Conservation (phyloP, 2,329 filamentous ascomycete genomes). For the Dactylella cylindrospora region DNA sequence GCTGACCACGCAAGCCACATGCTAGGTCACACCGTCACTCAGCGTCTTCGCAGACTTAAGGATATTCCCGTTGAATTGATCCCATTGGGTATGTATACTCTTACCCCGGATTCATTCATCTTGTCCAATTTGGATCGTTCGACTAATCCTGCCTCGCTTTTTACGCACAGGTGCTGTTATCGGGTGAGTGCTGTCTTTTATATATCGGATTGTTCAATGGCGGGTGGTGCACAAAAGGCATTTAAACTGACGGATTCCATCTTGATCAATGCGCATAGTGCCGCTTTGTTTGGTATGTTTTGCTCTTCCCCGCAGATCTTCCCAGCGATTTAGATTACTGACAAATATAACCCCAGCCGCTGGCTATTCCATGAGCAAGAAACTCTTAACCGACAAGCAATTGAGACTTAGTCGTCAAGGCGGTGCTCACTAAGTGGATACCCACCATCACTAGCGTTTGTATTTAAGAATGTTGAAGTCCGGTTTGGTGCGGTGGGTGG, state of each 20-base stretch:
- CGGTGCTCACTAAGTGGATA: conserved; percentile 29
- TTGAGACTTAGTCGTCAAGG: conserved; percentile 32
- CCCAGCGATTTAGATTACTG: not conserved
- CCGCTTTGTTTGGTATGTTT: conserved; percentile 47
- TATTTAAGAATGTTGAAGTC: too few species aligned
- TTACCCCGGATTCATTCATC: not conserved
- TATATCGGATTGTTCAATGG: not conserved
- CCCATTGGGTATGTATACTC: conserved; percentile 73
- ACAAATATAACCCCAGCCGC: conserved; percentile 68
- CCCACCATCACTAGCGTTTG: too few species aligned
- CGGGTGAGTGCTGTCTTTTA: conserved; percentile 61
- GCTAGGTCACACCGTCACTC: conserved; percentile 90
- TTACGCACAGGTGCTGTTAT: conserved; percentile 72
- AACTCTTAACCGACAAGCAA: conserved; percentile 59
- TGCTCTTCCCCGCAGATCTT: conserved; percentile 45
- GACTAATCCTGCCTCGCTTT: conserved; percentile 34
- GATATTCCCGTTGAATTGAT: conserved; percentile 90
- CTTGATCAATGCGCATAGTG: conserved; percentile 28
- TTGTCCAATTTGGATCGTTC: not conserved
- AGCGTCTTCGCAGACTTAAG: conserved; percentile 86
- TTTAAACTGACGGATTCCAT: conserved; percentile 14
- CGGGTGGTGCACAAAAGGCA: conserved; percentile 28
- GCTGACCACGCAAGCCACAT: too few species aligned
- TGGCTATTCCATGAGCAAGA: conserved; percentile 76
- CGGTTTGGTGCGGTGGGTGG: too few species aligned